Evolutionary conservation across 768 basidiomycete genomes (phyloP).

Genomic region (Suillus cothurnatus): DNA sequence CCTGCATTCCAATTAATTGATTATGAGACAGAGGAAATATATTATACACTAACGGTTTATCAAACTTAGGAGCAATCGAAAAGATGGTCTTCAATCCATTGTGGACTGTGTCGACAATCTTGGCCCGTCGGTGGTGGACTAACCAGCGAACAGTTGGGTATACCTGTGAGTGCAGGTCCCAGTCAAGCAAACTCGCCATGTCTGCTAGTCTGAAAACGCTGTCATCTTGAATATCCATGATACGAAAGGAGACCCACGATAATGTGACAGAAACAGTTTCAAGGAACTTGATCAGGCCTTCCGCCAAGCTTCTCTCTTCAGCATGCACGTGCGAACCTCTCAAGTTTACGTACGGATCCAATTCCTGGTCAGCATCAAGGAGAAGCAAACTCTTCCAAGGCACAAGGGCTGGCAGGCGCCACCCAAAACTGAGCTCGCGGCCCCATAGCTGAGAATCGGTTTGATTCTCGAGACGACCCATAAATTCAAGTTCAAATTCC

Average conservation of each 20-base stretch:
- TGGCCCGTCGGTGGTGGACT: conserved; percentile 87
- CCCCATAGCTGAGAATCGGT: conserved; percentile 61
- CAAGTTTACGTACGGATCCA: conserved; percentile 63
- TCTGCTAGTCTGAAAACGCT: conserved; percentile 60
- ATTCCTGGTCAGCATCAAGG: conserved; percentile 58
- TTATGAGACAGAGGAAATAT: background rate
- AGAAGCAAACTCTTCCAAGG: conserved; percentile 94
- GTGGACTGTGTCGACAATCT: conserved; percentile 86
- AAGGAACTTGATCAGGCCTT: conserved; percentile 74
- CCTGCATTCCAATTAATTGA: conserved; percentile 14
- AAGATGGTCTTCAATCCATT: conserved; percentile 80
- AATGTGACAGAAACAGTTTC: conserved; percentile 72
- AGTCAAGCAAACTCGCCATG: conserved; percentile 78
- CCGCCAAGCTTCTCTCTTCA: conserved; percentile 68
- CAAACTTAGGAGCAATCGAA: conserved; percentile 66
- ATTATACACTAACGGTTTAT: conserved; percentile 51
- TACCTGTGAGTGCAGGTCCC: conserved; percentile 81
- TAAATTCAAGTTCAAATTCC: conserved; percentile 54
- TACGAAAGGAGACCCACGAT: conserved; percentile 53
- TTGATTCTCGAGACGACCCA: conserved; percentile 54
- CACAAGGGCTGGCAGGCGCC: conserved; percentile 69
- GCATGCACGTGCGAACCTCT: conserved; percentile 58
- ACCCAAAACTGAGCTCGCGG: conserved; percentile 66
- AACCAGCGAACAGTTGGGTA: conserved; percentile 93
- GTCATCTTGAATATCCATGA: background rate